Evolutionary conservation across 108 stramenopile genomes (phyloP).

Genomic region (Cyclostephanos invisitatus): DNA sequence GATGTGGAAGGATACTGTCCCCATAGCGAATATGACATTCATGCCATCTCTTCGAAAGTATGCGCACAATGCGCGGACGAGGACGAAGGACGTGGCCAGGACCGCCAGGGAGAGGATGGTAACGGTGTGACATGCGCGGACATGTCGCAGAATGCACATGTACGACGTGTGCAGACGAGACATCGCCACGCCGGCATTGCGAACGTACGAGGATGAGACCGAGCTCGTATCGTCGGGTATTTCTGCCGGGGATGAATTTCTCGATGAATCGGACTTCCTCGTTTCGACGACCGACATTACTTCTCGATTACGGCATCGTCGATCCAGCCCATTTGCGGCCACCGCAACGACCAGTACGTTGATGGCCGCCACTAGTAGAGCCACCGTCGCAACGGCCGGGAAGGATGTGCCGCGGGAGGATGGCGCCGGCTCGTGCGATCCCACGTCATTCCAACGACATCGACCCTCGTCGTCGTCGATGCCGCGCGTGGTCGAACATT

Average conservation of each 20-base stretch:
- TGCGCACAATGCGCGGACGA: slow-evolving; percentile 7
- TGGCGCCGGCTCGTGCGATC: background rate
- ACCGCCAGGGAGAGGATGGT: slow-evolving; percentile 16
- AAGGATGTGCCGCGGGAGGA: background rate
- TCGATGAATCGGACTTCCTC: background rate
- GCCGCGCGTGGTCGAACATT: background rate
- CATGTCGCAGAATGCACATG: slow-evolving; percentile 12
- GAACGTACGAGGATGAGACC: background rate
- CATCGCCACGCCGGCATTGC: background rate
- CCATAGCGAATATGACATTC: slow-evolving; percentile 8
- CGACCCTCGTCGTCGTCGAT: background rate
- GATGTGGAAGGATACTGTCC: slow-evolving; percentile 11
- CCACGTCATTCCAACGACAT: background rate
- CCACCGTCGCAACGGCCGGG: background rate
- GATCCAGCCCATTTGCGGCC: slow-evolving; percentile 10
- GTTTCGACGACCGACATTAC: background rate
- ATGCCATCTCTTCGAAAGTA: slow-evolving; percentile 8
- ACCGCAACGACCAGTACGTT: slow-evolving; percentile 5
- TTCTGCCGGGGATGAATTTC: background rate
- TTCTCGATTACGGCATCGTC: background rate
- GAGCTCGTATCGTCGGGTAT: background rate
- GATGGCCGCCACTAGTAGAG: slow-evolving; percentile 5
- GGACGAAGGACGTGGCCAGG: slow-evolving; percentile 7
- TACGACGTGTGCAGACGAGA: background rate
- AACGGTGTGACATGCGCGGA: slow-evolving; percentile 26